Evolutionary conservation across 306 rosid genomes (phyloP), one percentile per base, ranked within the genome.

Genomic region (Cucumis melo): DNA sequence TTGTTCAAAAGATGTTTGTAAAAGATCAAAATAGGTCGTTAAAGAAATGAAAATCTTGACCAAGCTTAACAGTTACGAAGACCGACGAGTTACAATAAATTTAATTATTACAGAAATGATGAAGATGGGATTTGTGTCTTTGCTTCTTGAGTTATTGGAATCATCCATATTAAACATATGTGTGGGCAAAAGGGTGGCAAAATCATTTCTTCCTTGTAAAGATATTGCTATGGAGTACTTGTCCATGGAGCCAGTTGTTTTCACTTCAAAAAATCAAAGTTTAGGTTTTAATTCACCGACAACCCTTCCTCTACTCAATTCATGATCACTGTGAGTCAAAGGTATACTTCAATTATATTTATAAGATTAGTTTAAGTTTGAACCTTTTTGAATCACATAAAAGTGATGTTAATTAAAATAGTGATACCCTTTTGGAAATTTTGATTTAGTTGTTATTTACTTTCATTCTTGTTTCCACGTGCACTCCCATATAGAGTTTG

Each of bases 91-190:
- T 53, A 53, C 0, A 4, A 1, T 53, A 6, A 17, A 17, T 17
- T 17, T 53, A 17, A 53, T 53, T 2, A 17, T 16, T 9, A 77
- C 65, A 84, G 92, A 82, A 77, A 86, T 88, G 90, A 85, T 88
- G 86, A 83, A 86, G 78, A 64, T 86, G 75, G 92, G 92, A 38
- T 83, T 88, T 64, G 7, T 88, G 19, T 90, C 96, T 16, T 71
- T 88, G 78, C 86, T 90, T 74, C 87, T 90, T 2, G 74, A 87
- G 64, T 74, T 87, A 67, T 80, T 82, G 62, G 83, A 84, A 80
- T 85, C 70, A 32, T 91, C 87, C 23, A 78, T 90, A 63, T 87
- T 91, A 7, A 87, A 87, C 29, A 90, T 90, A 19, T 90, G 96
- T 77, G 77, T 90, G 32, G 64, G 55, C 75, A 73, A 78, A 60